Base-by-base conservation (phyloP, 2,329 filamentous ascomycete species). In the Pleurostoma richardsiae region DNA sequence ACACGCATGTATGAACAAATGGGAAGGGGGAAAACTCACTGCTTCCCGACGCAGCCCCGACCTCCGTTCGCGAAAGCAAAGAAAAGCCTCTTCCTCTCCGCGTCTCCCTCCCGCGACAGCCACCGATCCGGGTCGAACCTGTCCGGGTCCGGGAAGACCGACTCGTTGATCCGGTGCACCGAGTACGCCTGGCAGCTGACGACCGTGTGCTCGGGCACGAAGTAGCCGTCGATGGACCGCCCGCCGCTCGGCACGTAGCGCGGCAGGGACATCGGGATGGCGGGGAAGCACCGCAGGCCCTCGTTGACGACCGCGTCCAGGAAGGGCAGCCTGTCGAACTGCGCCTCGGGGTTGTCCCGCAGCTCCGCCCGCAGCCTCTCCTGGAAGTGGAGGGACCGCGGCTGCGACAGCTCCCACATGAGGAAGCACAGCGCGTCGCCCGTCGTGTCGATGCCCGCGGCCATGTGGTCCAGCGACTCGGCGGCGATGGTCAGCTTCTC, bases 121-220 rank as follows among this genome's bases (percentile, higher is more conserved):
- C 91, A 96, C 54, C 92, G 78, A 47, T 92, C 87, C 0, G 91
- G 91, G 43, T 84, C 74, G 59, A 91, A 96, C 5, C 64, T 67
- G 50, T 95, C 86, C 0, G 90, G 86, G 40, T 90, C 77, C 1
- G 85, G 82, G 61, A 95, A 97, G 2, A 90, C 85, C 47, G 83
- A 74, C 8, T 67, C 61, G 52, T 85, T 77, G 47, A 81, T 68
- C 26, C 76, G 73, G 52, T 85, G 79, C 31, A 82, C 69, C 8
- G 80, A 83, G 56, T 75, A 80, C 1, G 81, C 75, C 61, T 85
- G 81, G 51, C 74, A 76, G 58, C 80, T 82, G 43, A 83, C 80
- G 39, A 81, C 71, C 1, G 79, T 77, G 4, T 69, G 66, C 38
- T 62, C 70, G 0, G 81, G 80, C 11, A 85, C 49, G 46, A 68